phyloP scores from a whole-genome alignment of 352 stramenopile genomes.

The Globisporangium uncinulatum region DNA sequence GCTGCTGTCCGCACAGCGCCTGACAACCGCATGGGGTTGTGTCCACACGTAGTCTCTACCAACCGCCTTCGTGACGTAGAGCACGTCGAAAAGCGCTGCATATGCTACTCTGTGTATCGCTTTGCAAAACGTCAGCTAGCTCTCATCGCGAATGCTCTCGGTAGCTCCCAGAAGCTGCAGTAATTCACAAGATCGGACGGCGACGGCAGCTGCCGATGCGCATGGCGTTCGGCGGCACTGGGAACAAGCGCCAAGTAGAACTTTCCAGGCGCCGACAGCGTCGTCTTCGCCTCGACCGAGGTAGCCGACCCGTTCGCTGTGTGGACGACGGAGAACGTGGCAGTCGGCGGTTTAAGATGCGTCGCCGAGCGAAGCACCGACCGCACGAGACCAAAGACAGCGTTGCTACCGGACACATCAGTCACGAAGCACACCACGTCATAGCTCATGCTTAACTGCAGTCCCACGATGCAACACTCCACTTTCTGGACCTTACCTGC shows the following conservation, averaged over 20 bases:
- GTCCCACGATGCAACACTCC: too few species aligned
- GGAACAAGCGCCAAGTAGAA: constrained; percentile 49
- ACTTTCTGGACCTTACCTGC: too few species aligned
- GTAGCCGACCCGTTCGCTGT: too few species aligned
- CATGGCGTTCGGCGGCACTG: constrained; percentile 8
- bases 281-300: too few species aligned
- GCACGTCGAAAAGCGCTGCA: constrained; percentile 54
- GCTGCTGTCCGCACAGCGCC: constrained; percentile 40
- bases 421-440: too few species aligned
- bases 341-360: too few species aligned
- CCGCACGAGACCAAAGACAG: too few species aligned
- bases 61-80: constrained; percentile 47
- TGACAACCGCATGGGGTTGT: constrained; percentile 21
- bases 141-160: constrained; percentile 25
- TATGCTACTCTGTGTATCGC: constrained; percentile 23
- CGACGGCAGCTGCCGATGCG: constrained; percentile 8
- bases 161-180: constrained; percentile 9
- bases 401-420: too few species aligned
- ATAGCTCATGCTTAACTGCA: too few species aligned
- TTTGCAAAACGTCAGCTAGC: constrained; percentile 21
- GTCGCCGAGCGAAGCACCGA: too few species aligned
- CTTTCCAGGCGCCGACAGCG: constrained; percentile 29
- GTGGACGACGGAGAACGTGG: too few species aligned
- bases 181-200: constrained; percentile 24
- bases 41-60: constrained; percentile 47